Evolutionary conservation across 805 yeast species (phyloP), one percentile per base, ranked within the genome.

Genomic region (Suhomyces prunicola): DNA sequence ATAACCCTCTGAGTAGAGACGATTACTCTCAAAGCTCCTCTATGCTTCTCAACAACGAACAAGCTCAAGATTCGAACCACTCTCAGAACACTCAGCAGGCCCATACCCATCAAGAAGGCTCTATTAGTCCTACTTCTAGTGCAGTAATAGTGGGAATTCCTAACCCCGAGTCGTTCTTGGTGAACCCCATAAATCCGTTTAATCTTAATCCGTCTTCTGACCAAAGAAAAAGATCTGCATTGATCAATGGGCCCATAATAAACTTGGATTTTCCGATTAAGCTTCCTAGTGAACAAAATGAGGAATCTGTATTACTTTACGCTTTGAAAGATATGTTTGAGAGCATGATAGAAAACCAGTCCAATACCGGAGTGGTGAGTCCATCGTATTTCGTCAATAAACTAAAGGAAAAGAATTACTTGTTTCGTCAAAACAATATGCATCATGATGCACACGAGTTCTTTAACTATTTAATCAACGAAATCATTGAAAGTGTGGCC

Each of bases 361-460:
- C 87, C 4, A 75, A 79, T 19, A 84, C 81, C 1, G 98, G 98
- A 4, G 89, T 94, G 1, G 92, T 90, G 0, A 88, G 96, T 1
- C 97, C 98, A 0, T 73, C 77, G 27, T 79, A 82, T 59, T 80
- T 94, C 47, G 82, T 94, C 44, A 86, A 84, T 46, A 86, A 86
- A 50, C 74, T 93, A 51, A 93, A 90, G 67, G 81, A 81, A 52
- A 92, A 89, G 58, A 94, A 93, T 66, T 88, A 85, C 60, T 73
- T 93, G 61, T 94, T 94, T 68, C 77, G 96, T 56, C 86, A 90
- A 53, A 85, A 88, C 44, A 74, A 74, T 59, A 92, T 91, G 97
- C 99, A 94, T 67, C 99, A 94, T 66, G 99, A 94, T 74, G 97
- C 98, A 5, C 99, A 94, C 70, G 99, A 94, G 71, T 94, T 94